Conservation (phyloP, 345 rosid species). For the Noccaea bulbosa region DNA sequence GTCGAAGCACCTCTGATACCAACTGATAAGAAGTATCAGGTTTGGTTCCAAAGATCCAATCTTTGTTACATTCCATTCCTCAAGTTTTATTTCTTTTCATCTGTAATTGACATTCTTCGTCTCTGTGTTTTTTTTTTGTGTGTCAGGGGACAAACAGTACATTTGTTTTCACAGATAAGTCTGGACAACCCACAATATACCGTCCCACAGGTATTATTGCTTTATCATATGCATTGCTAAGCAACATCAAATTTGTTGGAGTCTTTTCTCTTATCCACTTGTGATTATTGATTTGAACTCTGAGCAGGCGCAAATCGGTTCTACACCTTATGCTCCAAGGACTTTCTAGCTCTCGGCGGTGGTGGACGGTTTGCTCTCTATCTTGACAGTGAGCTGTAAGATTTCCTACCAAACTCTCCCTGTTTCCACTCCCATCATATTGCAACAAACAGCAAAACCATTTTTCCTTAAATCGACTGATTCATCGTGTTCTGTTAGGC, state of each 20-base stretch:
- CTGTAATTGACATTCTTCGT: background rate
- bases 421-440: background rate
- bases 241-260: conserved; percentile 1
- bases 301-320: conserved; percentile 88
- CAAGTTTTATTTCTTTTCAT: background rate
- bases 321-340: conserved; percentile 82
- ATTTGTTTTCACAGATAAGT: conserved; percentile 80
- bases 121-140: conserved; percentile 39
- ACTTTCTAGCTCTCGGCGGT: conserved; percentile 87
- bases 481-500: conserved; percentile 45
- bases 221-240: conserved; percentile 12
- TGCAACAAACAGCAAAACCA: background rate
- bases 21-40: conserved; percentile 89
- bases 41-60: conserved; percentile 34
- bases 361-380: conserved; percentile 95
- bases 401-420: conserved; percentile 18
- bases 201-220: conserved; percentile 72
- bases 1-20: conserved; percentile 92
- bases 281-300: conserved; percentile 20
- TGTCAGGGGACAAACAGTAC: conserved; percentile 85
- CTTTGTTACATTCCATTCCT: conserved; percentile 24
- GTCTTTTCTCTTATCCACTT: conserved; percentile 15
- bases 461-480: background rate
- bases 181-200: conserved; percentile 69
- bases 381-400: conserved; percentile 89